phyloP scores from a whole-genome alignment of 257 asterid genomes.

The Mitragyna speciosa region DNA sequence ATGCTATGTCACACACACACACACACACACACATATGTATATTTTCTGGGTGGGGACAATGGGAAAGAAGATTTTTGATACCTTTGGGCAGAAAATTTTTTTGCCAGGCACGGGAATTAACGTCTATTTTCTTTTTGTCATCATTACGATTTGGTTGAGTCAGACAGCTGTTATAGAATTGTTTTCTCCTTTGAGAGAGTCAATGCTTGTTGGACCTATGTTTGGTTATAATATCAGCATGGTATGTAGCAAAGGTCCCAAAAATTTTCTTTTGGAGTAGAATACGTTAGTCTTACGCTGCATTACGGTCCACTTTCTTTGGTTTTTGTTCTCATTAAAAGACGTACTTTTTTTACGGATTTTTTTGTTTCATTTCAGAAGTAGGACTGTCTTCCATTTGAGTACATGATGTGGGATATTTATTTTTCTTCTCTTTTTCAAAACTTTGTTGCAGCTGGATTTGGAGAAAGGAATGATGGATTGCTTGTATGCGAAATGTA shows the following conservation, averaged over 20 bases:
- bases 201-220: background rate
- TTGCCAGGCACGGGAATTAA: too few species aligned
- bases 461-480: slow-evolving; percentile 98
- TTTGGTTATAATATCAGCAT: background rate
- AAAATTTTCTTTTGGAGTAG: background rate
- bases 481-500: slow-evolving; percentile 96
- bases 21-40: too few species aligned
- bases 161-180: background rate
- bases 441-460: slow-evolving; percentile 61
- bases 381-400: background rate
- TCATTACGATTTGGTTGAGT: background rate
- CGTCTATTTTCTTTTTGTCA: too few species aligned
- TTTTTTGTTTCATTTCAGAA: background rate
- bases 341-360: background rate
- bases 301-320: background rate
- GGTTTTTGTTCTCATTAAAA: background rate
- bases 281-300: background rate
- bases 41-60: too few species aligned
- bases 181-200: background rate
- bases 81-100: too few species aligned
- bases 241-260: background rate
- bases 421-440: slow-evolving; percentile 2
- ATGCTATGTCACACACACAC: too few species aligned
- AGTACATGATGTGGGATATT: background rate
- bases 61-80: too few species aligned